Evolutionary conservation across 2,329 filamentous ascomycete genomes (phyloP).

Genomic region (Trichoderma koningiopsis): DNA sequence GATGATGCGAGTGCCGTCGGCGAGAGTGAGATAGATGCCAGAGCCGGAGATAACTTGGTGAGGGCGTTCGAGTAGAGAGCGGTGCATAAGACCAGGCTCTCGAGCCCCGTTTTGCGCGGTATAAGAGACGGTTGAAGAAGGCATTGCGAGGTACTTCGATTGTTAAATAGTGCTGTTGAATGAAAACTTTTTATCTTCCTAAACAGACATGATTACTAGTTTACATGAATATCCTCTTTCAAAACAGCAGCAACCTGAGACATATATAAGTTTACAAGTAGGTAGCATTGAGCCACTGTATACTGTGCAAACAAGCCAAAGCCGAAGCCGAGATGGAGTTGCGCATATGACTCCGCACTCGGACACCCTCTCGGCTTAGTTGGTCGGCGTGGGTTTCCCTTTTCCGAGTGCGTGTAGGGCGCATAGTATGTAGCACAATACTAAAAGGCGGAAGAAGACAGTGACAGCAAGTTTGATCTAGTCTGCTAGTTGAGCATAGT

Average conservation of each 20-base stretch:
- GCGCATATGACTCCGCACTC: constrained; percentile 7
- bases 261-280: background rate
- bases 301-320: background rate
- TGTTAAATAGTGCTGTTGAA: background rate
- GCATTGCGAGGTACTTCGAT: background rate
- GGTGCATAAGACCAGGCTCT: constrained; percentile 38
- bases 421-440: background rate
- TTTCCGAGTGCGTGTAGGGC: background rate
- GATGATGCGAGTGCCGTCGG: constrained; percentile 51
- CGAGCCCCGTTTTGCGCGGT: background rate
- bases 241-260: background rate
- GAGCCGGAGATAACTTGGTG: constrained; percentile 46
- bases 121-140: background rate
- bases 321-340: background rate
- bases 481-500: background rate
- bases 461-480: too few relatives aligned
- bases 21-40: constrained; percentile 41
- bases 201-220: background rate
- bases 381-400: background rate
- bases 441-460: background rate
- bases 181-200: background rate
- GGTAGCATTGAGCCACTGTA: background rate
- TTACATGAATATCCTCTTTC: background rate
- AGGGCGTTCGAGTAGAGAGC: constrained; percentile 37
- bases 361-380: background rate